Evolutionary conservation across 2,329 filamentous ascomycete species (phyloP).

Genomic region (Aspergillus hortae): DNA sequence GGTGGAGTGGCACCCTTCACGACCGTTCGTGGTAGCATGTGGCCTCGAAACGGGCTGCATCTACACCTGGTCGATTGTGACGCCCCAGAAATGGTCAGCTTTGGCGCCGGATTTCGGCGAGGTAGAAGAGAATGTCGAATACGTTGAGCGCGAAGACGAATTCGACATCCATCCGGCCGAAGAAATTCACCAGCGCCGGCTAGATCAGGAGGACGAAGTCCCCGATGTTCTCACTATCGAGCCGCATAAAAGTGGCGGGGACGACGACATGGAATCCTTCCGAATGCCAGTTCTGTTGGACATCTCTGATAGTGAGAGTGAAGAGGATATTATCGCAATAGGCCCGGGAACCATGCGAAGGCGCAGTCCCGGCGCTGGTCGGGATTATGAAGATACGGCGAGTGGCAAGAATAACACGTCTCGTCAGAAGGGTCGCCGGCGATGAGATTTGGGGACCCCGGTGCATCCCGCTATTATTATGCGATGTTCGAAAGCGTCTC

Average conservation of each 20-base stretch:
- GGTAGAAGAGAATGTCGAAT: constrained; percentile 97
- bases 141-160: constrained; percentile 91
- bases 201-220: constrained; percentile 90
- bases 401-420: constrained; percentile 19
- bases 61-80: constrained; percentile 94
- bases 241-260: constrained; percentile 58
- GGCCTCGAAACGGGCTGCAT: constrained; percentile 90
- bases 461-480: neutral
- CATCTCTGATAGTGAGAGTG: constrained; percentile 88
- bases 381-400: constrained; percentile 52
- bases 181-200: constrained; percentile 83
- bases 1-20: constrained; percentile 93
- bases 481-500: neutral
- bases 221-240: constrained; percentile 84
- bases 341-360: constrained; percentile 79
- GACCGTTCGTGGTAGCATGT: constrained; percentile 83
- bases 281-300: constrained; percentile 91
- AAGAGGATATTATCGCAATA: constrained; percentile 74
- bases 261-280: constrained; percentile 62
- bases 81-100: constrained; percentile 94
- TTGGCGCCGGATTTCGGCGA: constrained; percentile 95
- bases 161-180: constrained; percentile 97
- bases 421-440: constrained; percentile 29
- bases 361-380: constrained; percentile 72
- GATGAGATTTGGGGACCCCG: constrained; percentile 14